Percentiles rank a stretch among this genome's conserved stretches.
Evolutionary conservation across 495 filamentous ascomycete genomes (phyloP).

Genomic region (Lophiotrema nucula): DNA sequence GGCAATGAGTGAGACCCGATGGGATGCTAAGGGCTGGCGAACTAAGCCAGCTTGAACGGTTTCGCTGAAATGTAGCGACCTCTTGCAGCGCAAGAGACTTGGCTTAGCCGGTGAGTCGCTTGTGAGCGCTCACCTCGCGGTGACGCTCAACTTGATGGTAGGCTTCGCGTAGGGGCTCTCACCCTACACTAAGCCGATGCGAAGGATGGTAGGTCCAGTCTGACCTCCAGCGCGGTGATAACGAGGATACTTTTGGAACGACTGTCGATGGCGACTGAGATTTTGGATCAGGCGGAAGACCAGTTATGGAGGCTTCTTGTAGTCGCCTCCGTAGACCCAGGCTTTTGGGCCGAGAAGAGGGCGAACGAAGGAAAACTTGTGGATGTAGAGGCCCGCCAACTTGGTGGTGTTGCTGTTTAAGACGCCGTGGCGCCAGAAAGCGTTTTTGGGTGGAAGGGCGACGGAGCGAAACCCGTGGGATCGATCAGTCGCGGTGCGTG

Average conservation of each 20-base stretch:
- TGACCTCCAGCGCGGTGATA: conserved; percentile 1
- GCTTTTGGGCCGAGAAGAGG: conserved; percentile 88
- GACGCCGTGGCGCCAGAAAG: conserved; percentile 31
- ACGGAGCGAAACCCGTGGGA: not conserved
- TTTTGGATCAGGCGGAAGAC: conserved; percentile 40
- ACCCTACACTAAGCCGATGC: conserved; percentile 48
- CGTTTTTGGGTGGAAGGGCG: conserved; percentile 1
- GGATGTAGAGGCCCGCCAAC: conserved; percentile 88
- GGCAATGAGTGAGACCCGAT: conserved; percentile 9
- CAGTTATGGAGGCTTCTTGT: conserved; percentile 97
- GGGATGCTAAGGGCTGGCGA: not conserved
- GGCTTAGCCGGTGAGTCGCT: conserved; percentile 40
- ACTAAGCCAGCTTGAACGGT: conserved; percentile 26
- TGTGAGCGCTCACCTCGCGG: conserved; percentile 41
- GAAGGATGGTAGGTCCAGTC: not conserved
- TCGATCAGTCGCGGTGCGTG: conserved; percentile 16
- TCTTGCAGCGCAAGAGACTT: conserved; percentile 34
- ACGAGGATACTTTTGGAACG: not conserved
- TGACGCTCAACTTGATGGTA: conserved; percentile 38
- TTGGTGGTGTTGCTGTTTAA: conserved; percentile 62
- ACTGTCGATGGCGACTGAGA: conserved; percentile 3
- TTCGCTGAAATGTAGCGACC: not conserved
- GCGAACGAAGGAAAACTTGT: conserved; percentile 77
- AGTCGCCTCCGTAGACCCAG: conserved; percentile 92
- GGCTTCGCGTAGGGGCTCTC: conserved; percentile 46